phyloP scores from a whole-genome alignment of 2,329 filamentous ascomycete genomes.

The Clonostachys byssicola region DNA sequence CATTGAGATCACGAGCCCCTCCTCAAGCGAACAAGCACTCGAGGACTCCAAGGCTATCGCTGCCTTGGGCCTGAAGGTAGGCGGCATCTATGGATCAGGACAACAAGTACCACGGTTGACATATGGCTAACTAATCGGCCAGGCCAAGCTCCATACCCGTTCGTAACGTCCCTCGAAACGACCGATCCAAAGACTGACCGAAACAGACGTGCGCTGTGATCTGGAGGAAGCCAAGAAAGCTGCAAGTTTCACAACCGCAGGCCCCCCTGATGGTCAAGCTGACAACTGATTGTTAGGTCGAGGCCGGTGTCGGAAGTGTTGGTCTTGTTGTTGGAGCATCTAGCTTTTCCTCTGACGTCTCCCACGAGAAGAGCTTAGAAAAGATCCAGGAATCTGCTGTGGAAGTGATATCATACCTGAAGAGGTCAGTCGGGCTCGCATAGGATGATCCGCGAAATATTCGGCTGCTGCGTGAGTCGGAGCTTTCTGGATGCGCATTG shows the following conservation, averaged over 20 bases:
- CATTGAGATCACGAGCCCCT: constrained; percentile 77
- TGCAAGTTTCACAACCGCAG: no score
- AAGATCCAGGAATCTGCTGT: constrained; percentile 69
- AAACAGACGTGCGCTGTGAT: constrained; percentile 11
- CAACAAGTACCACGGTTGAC: no score
- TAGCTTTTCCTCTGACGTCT: constrained; percentile 74
- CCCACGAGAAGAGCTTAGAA: constrained; percentile 83
- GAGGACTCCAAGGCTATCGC: constrained; percentile 87
- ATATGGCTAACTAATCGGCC: no score
- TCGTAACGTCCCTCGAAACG: not conserved
- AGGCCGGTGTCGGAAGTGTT: constrained; percentile 69
- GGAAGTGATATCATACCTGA: constrained; percentile 82
- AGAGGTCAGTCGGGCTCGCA: constrained; percentile 35
- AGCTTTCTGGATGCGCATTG: no score
- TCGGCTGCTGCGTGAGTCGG: no score
- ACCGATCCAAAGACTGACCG: not conserved
- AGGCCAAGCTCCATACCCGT: constrained; percentile 24
- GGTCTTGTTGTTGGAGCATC: constrained; percentile 82
- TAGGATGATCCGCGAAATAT: no score
- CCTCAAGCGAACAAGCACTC: constrained; percentile 80
- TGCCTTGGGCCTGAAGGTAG: constrained; percentile 73
- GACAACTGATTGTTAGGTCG: not conserved
- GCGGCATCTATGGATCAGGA: no score
- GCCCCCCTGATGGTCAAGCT: not conserved
- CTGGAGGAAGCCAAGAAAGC: constrained; percentile 18